These are phyloP conservation scores for Serendipita vermifera DNA, from an alignment of 768 basidiomycete species.

Conservation along the genomic window DNA sequence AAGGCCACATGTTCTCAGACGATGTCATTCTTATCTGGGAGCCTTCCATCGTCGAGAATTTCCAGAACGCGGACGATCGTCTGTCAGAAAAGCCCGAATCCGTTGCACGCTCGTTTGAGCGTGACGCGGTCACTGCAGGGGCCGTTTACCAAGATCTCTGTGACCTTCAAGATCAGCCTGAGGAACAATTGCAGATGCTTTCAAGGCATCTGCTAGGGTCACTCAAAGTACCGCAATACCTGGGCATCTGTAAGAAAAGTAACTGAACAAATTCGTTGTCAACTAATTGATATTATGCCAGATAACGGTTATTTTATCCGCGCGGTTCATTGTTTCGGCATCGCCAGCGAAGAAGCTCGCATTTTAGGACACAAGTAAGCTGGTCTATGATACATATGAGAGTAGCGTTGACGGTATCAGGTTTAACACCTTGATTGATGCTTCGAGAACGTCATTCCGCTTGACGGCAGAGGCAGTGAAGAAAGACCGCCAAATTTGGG, in stretches of 20 bases:
- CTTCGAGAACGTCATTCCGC: neutral
- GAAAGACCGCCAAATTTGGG: too few relatives aligned
- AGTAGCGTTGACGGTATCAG: neutral
- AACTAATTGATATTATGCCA: neutral
- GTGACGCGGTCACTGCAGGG: neutral
- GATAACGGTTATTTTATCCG: neutral
- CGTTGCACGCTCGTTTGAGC: neutral
- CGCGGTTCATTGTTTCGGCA: neutral
- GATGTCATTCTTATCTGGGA: slow-evolving; percentile 3
- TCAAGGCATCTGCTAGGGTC: neutral
- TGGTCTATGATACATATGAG: neutral
- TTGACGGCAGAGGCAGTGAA: neutral
- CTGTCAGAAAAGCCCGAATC: neutral
- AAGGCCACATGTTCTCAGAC: neutral
- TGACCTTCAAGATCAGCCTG: too few relatives aligned
- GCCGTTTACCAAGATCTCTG: too few relatives aligned
- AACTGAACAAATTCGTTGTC: neutral
- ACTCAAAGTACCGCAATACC: neutral
- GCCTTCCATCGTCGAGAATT: neutral
- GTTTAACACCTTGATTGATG: neutral
- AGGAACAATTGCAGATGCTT: neutral
- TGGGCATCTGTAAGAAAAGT: neutral
- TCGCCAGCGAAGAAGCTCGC: neutral
- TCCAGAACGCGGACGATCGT: neutral
- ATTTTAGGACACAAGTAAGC: neutral